Base-by-base conservation (phyloP, 2,329 filamentous ascomycete genomes). In the Ceratocystiopsis minuta region DNA sequence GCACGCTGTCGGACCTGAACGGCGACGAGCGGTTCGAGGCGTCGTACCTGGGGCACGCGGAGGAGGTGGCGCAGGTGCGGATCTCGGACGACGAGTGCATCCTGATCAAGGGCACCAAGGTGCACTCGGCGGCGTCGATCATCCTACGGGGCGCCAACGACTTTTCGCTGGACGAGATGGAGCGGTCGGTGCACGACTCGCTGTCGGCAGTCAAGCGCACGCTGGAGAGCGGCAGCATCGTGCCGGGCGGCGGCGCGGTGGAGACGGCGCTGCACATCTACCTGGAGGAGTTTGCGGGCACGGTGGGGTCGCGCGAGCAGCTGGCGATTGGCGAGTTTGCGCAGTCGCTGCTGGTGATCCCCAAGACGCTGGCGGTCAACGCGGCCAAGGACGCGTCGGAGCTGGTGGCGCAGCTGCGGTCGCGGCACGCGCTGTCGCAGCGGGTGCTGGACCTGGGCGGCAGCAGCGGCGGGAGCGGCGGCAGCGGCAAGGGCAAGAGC, bases 191-290 rank as follows among this genome's bases (percentile, higher is more conserved):
- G 16, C 90, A 98, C 65, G 90, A 98, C 63, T 93, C 88, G 14
- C 71, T 98, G 38, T 95, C 84, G 51, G 90, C 90, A 38, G 87
- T 98, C 49, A 98, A 98, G 77, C 78, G 90, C 52, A 95, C 90
- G 3, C 70, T 98, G 9, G 90, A 98, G 66, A 94, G 85, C 56
- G 90, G 90, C 54, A 87, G 83, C 63, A 92, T 98, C 50, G 90
- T 98, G 34, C 90, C 90, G 15, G 90, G 90, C 50, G 90, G 90
- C 50, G 90, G 88, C 57, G 90, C 90, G 36, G 88, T 95, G 17
- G 90, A 98, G 68, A 96, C 90, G n/a, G 90, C 90, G 39, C 74
- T 98, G 50, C 90, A 96, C 67, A 98, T 98, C 58, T 98, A 96
- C 65, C 75, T 98, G 32, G 90, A 98, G 66, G 90, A 98, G 63